Base-by-base conservation (phyloP, 1,139 yeast species). In the Pneumocystis wakefieldiae region DNA sequence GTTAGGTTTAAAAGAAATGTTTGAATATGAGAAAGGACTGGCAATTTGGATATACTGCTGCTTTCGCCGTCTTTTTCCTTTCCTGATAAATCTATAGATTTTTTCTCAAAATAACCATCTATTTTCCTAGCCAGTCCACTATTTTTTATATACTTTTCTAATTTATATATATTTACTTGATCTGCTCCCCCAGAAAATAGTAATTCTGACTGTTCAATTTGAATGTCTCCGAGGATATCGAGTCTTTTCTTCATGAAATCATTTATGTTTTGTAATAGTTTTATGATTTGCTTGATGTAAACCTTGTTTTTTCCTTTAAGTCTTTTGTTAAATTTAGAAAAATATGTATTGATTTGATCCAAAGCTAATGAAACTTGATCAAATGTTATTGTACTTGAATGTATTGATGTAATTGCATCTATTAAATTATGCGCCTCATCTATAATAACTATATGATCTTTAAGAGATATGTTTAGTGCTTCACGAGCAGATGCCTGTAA, bases 381-480 rank as follows among this genome's bases (percentile, higher is more conserved):
- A 0, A 77, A 69, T 0, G 86, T 77, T 0, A 91, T 76, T 2
- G 80, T 73, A 1, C 83, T 80, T 0, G 96, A 88, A 69, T 86
- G 80, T 67, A 91, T 76, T 0, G 87, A 76, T 1, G 85, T 81
- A 3, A 91, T 83, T 0, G 91, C 84, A 68, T 90, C 97, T 39
- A 90, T 72, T 57, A 91, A 75, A 71, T 91, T 91, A 71, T 91
- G 98, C 0, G 97, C 97, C 71, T 91, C 98, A 71, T 91, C 98
- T 53, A 91, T 85, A 2, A 92, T 81, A 0, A 92, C 81, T 6
- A 91, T 80, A 0, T 92, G 79, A 66, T 83, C 80, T 62, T 80
- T 78, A 17, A 91, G 71, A 61, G 84, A 78, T 5, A 91, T 72
- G 0, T 83, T 82, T 61, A 89, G 73, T 0, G 83, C 76, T 3